phyloP scores from a whole-genome alignment of 371 early-diverging fungal genomes.

The Apophysomyces sp. region DNA sequence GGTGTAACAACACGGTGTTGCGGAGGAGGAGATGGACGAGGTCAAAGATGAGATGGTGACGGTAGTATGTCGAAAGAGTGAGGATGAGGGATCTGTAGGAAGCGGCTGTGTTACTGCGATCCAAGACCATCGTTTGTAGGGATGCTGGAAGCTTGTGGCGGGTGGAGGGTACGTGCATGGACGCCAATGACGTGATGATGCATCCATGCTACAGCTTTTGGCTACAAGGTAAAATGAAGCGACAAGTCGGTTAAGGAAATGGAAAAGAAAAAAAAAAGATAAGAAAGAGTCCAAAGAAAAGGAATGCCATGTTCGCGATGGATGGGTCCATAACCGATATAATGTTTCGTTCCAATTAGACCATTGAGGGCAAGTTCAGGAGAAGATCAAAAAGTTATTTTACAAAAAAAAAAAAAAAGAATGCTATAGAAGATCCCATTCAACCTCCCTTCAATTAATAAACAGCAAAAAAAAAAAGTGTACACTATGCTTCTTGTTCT shows the following conservation, averaged over 20 bases:
- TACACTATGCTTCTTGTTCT: background rate
- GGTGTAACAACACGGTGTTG: background rate
- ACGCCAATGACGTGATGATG: background rate
- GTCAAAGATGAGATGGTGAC: background rate
- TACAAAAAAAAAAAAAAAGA: background rate
- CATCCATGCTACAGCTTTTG: background rate
- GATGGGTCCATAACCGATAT: background rate
- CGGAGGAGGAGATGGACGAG: background rate
- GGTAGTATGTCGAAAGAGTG: background rate
- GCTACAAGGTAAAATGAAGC: background rate
- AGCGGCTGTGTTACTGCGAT: background rate
- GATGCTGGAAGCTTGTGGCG: background rate
- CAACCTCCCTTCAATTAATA: constrained; percentile 1
- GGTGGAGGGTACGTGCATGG: background rate
- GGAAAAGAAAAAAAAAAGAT: background rate
- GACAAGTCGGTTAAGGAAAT: too few relatives aligned
- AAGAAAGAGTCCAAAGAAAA: background rate
- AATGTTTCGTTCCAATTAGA: background rate
- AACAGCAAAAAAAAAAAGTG: background rate
- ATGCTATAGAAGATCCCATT: background rate
- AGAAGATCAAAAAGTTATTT: background rate
- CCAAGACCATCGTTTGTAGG: background rate
- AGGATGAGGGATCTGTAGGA: background rate
- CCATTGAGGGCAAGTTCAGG: constrained; percentile 2
- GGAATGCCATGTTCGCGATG: background rate